These are phyloP conservation scores for Circinella minor DNA, from an alignment of 371 early-diverging fungal genomes.

Conservation along the genomic window DNA sequence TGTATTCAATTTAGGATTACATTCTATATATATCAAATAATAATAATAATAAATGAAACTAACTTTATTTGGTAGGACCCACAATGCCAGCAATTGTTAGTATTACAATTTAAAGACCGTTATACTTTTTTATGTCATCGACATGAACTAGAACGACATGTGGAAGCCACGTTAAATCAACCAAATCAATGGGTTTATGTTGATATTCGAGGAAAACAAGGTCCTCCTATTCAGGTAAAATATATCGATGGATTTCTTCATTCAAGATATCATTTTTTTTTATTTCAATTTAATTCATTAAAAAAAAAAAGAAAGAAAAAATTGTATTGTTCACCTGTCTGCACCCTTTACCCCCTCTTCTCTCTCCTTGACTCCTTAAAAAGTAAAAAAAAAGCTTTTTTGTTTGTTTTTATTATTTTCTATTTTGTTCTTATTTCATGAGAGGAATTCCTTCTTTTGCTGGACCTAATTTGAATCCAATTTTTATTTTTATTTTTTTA, in stretches of 20 bases:
- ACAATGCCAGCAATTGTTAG: slow-evolving; percentile 22
- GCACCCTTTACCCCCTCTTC: not conserved
- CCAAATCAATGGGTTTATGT: slow-evolving; percentile 17
- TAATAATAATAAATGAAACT: not conserved
- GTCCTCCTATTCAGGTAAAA: slow-evolving; percentile 24
- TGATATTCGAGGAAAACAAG: slow-evolving; percentile 24
- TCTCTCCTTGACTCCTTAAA: not conserved
- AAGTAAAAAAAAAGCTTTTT: not conserved
- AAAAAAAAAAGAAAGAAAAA: no score
- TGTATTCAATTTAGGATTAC: not conserved
- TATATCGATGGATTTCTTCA: no score
- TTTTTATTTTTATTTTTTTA: no score
- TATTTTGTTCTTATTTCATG: no score
- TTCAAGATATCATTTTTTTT: no score
- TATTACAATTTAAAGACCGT: slow-evolving; percentile 47
- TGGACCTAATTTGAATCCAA: no score
- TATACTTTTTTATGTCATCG: slow-evolving; percentile 49
- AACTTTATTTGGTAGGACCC: slow-evolving; percentile 13
- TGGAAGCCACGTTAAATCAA: slow-evolving; percentile 17
- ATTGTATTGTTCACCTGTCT: not conserved
- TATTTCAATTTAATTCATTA: no score
- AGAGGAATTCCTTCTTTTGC: no score
- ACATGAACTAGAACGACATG: slow-evolving; percentile 26
- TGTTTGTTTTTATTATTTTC: not conserved
- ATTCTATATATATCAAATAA: not conserved